Evolutionary conservation across 805 yeast species (phyloP).

Genomic region (Metschnikowia henanensis): DNA sequence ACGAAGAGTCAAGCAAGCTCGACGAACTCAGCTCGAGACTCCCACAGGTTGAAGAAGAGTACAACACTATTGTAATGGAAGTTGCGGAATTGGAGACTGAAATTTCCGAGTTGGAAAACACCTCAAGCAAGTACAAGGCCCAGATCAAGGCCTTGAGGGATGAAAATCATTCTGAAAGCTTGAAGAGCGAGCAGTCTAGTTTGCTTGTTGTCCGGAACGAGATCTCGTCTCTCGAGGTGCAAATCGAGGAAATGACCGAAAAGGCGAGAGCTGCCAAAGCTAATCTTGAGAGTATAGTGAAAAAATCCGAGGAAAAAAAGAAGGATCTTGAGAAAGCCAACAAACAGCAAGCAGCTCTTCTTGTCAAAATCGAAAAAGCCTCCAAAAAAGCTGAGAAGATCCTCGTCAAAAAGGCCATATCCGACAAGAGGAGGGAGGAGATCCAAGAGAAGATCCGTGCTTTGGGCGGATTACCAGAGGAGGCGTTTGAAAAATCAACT

Average conservation of each 20-base stretch:
- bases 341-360: conserved; percentile 52
- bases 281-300: conserved; percentile 17
- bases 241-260: conserved; percentile 21
- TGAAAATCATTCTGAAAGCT: conserved; percentile 2
- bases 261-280: conserved; percentile 29
- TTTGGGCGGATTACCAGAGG: conserved; percentile 88
- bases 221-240: conserved; percentile 26
- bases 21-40: conserved; percentile 34
- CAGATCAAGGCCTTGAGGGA: conserved; percentile 13
- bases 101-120: conserved; percentile 21
- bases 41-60: conserved; percentile 35
- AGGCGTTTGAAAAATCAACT: conserved; percentile 53
- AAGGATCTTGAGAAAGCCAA: conserved; percentile 48
- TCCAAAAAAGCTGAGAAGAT: conserved; percentile 66
- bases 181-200: conserved; percentile 21
- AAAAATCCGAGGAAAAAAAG: conserved; percentile 36
- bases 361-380: conserved; percentile 57
- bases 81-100: conserved; percentile 48
- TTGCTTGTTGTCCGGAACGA: conserved; percentile 25
- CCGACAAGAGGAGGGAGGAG: conserved; percentile 66
- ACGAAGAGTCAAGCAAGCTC: conserved; percentile 48
- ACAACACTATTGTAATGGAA: conserved; percentile 40
- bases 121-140: conserved; percentile 6
- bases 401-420: conserved; percentile 59
- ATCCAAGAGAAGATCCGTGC: conserved; percentile 72